Base-by-base conservation (phyloP, 352 stramenopile species). In the Pythium volutum region DNA sequence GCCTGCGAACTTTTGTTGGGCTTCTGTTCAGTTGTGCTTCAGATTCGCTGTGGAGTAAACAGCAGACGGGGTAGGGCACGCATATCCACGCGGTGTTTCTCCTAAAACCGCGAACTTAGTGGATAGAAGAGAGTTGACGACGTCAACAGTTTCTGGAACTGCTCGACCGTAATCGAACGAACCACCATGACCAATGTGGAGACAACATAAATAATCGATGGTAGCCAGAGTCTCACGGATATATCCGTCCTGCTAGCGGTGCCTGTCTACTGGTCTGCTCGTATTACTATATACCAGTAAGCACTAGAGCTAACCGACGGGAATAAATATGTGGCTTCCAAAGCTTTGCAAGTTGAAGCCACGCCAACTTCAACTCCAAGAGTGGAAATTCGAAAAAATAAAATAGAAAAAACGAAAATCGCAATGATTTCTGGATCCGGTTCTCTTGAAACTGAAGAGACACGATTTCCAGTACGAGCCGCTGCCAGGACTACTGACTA, bases 321-420 rank as follows among this genome's bases (percentile, higher is more conserved):
- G n/a, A n/a, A n/a, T n/a, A n/a, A n/a, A n/a, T n/a, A n/a, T n/a
- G n/a, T n/a, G n/a, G n/a, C n/a, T n/a, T n/a, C n/a, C n/a, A 20
- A 6, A 49, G 25, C 23, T 16, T 16, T 11, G 2, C 49, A 59
- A 20, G 20, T 66, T 66, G 50, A 59, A 59, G 59, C 49, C 46
- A 22, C 34, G 25, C 3, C 60, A 67, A 67, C 60, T 67, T 67
- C 60, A 67, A 67, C 60, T 52, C 45, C 18, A 48, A 27, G 14
- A 25, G 42, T 26, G n/a, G n/a, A n/a, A n/a, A n/a, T n/a, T n/a
- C n/a, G 3, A 34, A 45, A 47, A 47, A 31, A 31, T 26, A n/a
- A 49, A 47, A n/a, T n/a, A n/a, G n/a, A n/a, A n/a, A n/a, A n/a
- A n/a, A n/a, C n/a, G n/a, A n/a, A n/a, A n/a, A n/a, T n/a, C n/a